A percentile compares a stretch with the other conserved stretches of the same genome.
These are phyloP conservation scores for Lactarius deliciosus DNA, from an alignment of 768 basidiomycete species.

Conservation along the genomic window DNA sequence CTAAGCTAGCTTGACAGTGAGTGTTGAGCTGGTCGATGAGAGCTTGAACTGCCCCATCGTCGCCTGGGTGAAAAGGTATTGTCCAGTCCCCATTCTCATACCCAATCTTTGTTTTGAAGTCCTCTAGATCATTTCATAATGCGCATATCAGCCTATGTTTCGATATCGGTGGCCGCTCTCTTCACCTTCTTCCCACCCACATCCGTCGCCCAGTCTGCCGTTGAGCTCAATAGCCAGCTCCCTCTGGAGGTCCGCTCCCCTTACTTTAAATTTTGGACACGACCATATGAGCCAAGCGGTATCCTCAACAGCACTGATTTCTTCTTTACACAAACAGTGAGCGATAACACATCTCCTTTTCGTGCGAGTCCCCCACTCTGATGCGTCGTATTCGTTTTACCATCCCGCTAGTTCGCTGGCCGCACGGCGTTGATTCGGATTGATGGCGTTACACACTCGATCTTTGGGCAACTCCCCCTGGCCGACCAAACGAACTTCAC, in stretches of 20 bases:
- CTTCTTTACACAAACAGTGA: slow-evolving; percentile 7
- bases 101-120: neutral
- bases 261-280: slow-evolving; percentile 24
- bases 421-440: slow-evolving; percentile 20
- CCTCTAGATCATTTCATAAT: neutral
- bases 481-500: slow-evolving; percentile 6
- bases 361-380: neutral
- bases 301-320: neutral
- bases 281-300: too few species aligned
- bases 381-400: neutral
- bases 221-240: neutral
- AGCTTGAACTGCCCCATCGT: neutral
- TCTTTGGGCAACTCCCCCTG: slow-evolving; percentile 6
- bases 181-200: neutral
- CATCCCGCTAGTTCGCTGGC: neutral
- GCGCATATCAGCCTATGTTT: neutral
- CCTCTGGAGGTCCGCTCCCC: slow-evolving; percentile 25
- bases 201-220: neutral
- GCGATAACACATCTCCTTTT: neutral
- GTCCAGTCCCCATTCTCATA: neutral
- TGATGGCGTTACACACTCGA: slow-evolving; percentile 13
- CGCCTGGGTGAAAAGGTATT: neutral
- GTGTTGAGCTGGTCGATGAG: neutral
- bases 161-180: neutral
- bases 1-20: neutral